Percentiles rank a stretch among this genome's conserved stretches.
Evolutionary conservation across 2,329 filamentous ascomycete species (phyloP).

Genomic region (Xylaria sp.): DNA sequence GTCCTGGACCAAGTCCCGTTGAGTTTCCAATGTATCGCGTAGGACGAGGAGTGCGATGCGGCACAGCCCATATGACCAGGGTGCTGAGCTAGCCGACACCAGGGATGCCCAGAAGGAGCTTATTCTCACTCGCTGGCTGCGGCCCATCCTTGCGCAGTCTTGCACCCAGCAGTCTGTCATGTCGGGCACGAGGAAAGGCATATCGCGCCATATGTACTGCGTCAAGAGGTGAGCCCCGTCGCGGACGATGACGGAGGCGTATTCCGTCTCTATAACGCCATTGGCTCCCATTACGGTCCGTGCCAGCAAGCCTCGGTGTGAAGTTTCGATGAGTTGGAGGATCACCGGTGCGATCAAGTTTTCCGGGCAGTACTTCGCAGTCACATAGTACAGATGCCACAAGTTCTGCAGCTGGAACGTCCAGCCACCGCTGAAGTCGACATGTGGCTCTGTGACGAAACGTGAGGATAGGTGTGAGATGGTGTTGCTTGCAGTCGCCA

Average conservation of each 20-base stretch:
- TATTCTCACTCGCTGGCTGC: constrained; percentile 19
- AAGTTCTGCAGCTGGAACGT: constrained; percentile 22
- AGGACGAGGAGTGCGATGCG: constrained; percentile 21
- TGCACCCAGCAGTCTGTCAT: constrained; percentile 22
- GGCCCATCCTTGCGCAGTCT: constrained; percentile 24
- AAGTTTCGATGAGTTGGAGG: constrained; percentile 21
- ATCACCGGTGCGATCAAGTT: constrained; percentile 16
- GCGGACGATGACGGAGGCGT: constrained; percentile 15
- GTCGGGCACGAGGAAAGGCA: constrained; percentile 20
- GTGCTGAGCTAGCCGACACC: constrained; percentile 17
- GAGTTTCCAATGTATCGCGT: constrained; percentile 20
- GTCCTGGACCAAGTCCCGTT: constrained; percentile 18
- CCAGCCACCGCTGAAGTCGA: constrained; percentile 22
- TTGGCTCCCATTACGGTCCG: constrained; percentile 11
- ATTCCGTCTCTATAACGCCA: constrained; percentile 14
- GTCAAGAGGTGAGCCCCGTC: constrained; percentile 15
- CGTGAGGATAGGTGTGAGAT: constrained; percentile 22
- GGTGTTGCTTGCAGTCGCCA: constrained; percentile 19
- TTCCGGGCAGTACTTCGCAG: constrained; percentile 18
- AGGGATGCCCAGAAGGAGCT: constrained; percentile 21
- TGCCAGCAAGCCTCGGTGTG: constrained; percentile 18
- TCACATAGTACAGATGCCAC: constrained; percentile 24
- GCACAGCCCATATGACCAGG: constrained; percentile 21
- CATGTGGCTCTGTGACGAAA: constrained; percentile 22
- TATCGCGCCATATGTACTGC: constrained; percentile 21